A percentile compares a stretch with the other conserved stretches of the same genome.
These are phyloP conservation scores for Trichoderma virens DNA, from an alignment of 495 filamentous ascomycete genomes.

Conservation along the genomic window DNA sequence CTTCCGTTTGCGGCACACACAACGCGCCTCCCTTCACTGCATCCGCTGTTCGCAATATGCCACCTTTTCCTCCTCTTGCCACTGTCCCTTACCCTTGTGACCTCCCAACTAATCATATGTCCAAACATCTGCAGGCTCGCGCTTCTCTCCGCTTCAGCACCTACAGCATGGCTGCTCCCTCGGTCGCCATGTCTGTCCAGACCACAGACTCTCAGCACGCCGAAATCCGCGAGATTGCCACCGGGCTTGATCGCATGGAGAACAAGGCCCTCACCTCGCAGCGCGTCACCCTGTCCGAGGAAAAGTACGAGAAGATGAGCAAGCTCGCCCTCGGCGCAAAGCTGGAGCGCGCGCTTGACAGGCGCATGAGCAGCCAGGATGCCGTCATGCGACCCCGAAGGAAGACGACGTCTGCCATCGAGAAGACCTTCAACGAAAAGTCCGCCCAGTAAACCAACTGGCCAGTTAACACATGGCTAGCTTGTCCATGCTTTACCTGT, in stretches of 20 bases:
- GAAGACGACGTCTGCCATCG: conserved; percentile 18
- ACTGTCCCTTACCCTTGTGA: not conserved
- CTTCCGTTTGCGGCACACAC: too few relatives aligned
- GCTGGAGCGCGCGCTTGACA: conserved; percentile 68
- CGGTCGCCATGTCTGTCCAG: conserved; percentile 54
- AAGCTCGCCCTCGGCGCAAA: conserved; percentile 34
- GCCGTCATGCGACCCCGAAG: conserved; percentile 65
- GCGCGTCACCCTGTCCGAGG: conserved; percentile 70
- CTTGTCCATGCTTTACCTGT: too few relatives aligned
- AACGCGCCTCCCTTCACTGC: too few relatives aligned
- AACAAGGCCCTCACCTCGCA: conserved; percentile 80
- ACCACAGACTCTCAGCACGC: conserved; percentile 53
- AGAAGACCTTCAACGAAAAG: conserved; percentile 7
- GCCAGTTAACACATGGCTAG: too few relatives aligned
- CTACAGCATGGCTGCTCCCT: conserved; percentile 61
- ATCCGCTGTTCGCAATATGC: not conserved
- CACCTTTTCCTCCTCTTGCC: not conserved
- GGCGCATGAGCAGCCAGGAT: conserved; percentile 87
- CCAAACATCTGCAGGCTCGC: conserved; percentile 45
- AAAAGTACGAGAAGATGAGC: conserved; percentile 68
- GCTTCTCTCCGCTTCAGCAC: conserved; percentile 74
- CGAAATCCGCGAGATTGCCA: conserved; percentile 75
- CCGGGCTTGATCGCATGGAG: conserved; percentile 81
- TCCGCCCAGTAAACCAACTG: conserved; percentile 12
- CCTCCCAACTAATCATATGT: not conserved